Percentiles rank a stretch among this genome's conserved stretches.
These are phyloP conservation scores for Apiospora pterosperma DNA, from an alignment of 2,329 filamentous ascomycete species.

Conservation along the genomic window DNA sequence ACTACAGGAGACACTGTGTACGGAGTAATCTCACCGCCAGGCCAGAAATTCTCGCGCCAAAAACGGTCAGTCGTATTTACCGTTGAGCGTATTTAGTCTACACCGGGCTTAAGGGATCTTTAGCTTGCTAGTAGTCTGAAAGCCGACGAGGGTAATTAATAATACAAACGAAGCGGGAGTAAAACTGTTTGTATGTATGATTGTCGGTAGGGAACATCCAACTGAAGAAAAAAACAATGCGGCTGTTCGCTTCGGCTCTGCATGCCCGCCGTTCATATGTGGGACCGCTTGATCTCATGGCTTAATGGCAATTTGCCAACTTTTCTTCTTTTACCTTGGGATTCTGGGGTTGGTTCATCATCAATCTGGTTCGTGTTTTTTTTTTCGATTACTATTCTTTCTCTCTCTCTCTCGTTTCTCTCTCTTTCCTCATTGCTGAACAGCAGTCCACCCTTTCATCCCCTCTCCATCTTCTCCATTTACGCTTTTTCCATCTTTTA, in stretches of 20 bases:
- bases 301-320: constrained; percentile 5
- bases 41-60: too few species aligned
- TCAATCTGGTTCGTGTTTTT: neutral
- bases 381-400: neutral
- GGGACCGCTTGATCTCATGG: constrained; percentile 5
- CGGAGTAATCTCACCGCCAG: neutral
- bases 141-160: too few species aligned
- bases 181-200: too few species aligned
- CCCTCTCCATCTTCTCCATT: neutral
- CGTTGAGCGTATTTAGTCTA: too few species aligned
- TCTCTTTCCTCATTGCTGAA: neutral
- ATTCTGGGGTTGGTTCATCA: neutral
- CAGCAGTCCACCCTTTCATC: neutral
- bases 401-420: neutral
- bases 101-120: too few species aligned
- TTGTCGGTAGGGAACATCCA: too few species aligned
- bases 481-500: neutral
- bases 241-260: neutral
- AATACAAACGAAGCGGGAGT: too few species aligned
- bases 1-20: neutral
- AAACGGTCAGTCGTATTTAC: too few species aligned
- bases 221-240: neutral
- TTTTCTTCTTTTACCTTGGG: neutral
- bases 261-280: constrained; percentile 4
- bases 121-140: too few species aligned